Evolutionary conservation across 2,329 filamentous ascomycete species (phyloP).

Genomic region (Ramularia endophylla): DNA sequence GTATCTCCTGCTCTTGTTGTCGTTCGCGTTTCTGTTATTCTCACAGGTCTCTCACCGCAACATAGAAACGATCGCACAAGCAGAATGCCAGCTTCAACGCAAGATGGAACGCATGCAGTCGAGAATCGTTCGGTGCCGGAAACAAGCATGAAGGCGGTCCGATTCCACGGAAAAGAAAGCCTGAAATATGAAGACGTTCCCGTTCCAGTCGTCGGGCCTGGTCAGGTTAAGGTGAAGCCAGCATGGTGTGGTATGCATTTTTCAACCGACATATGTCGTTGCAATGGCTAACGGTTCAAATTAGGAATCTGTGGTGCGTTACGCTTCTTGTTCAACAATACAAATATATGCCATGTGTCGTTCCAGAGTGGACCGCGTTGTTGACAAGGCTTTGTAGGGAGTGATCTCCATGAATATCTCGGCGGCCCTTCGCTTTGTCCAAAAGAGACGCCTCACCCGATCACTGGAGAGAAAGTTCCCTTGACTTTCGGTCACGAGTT

Average conservation of each 20-base stretch:
- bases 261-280: not conserved
- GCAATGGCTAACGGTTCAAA: not conserved
- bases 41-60: too few relatives aligned
- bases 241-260: conserved; percentile 30
- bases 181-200: conserved; percentile 31
- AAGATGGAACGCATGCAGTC: conserved; percentile 10
- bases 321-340: too few relatives aligned
- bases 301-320: conserved; percentile 11
- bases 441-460: conserved; percentile 45
- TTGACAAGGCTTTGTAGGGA: too few relatives aligned
- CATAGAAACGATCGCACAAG: too few relatives aligned
- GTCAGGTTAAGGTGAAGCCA: conserved; percentile 33
- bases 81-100: conserved; percentile 7
- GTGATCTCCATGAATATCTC: conserved; percentile 31
- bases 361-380: too few relatives aligned
- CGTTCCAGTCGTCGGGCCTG: conserved; percentile 28
- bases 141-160: conserved; percentile 31
- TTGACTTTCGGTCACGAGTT: conserved; percentile 52
- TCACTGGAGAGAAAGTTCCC: conserved; percentile 48
- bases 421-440: conserved; percentile 39
- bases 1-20: too few relatives aligned
- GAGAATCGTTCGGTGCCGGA: conserved; percentile 8
- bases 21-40: too few relatives aligned
- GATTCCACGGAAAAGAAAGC: conserved; percentile 34
- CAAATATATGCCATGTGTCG: too few relatives aligned